Base-by-base conservation (phyloP, 371 early-diverging fungal species). In the Rhizopus stolonifer region DNA sequence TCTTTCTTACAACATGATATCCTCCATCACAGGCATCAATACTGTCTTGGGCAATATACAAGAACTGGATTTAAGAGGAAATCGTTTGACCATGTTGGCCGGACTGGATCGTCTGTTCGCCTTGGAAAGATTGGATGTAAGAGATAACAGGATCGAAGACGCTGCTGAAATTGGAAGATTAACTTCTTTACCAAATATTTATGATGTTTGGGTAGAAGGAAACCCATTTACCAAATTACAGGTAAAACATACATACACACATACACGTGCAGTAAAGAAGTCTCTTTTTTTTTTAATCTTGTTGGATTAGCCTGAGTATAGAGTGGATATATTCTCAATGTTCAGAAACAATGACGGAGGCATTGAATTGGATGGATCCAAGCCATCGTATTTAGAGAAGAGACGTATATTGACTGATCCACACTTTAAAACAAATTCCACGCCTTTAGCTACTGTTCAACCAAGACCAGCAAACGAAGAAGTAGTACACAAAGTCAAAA, bases 81-180 rank as follows among this genome's bases (percentile, higher is more conserved):
- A 90, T 60, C 74, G 81, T 10, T 55, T 90, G n/a, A 70, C 77
- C 0, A 67, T 79, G 13, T 67, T 90, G 18, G 74, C 79, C 3
- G 90, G 90, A 5, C 46, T 88, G 53, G 85, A 86, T 48, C 67
- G 88, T 18, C 64, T 90, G 23, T 87, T 83, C 82, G 84, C 87
- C 13, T 68, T 90, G 46, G 88, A 88, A 52, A 70, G 74, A 43
- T 58, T 88, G 21, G 88, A 90, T 58, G 60, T 90, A 14, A 63
- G 88, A 4, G 82, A 84, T 43, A 90, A 90, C 52, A 72, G 68
- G 24, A 63, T 90, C 32, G 80, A 69, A 9, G 86, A 86, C 25
- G 67, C 72, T 13, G 77, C 70, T 7, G 86, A 86, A 46, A 62
- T 84, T 17, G 79, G 80, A 9, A 68, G 86, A 15, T 58, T 86